Percentiles rank a stretch among this genome's conserved stretches.
phyloP scores from a whole-genome alignment of 192 early-diverging fungal genomes.

The Phlyctochytrium arcticum region DNA sequence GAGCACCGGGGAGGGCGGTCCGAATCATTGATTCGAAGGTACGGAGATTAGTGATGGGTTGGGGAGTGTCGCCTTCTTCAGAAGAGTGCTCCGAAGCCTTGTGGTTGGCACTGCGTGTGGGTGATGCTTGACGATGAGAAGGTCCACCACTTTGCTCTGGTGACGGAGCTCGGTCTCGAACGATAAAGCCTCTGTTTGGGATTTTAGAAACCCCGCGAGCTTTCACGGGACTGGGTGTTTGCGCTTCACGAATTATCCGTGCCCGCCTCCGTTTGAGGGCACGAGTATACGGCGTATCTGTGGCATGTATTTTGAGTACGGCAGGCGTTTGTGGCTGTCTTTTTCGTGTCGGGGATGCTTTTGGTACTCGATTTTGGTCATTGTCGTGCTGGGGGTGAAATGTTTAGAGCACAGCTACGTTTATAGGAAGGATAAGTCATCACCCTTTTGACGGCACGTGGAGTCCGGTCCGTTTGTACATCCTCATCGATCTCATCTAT shows the following conservation, averaged over 20 bases:
- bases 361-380: not conserved
- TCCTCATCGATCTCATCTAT: not conserved
- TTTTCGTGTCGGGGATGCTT: not conserved
- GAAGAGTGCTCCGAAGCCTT: too few species aligned
- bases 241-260: not conserved
- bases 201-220: too few species aligned
- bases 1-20: not conserved
- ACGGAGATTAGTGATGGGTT: not conserved
- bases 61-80: too few species aligned
- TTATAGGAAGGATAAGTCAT: not conserved
- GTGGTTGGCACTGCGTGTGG: too few species aligned
- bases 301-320: not conserved
- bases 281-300: constrained; percentile 20
- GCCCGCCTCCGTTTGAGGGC: constrained; percentile 19
- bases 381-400: not conserved
- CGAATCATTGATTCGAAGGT: not conserved
- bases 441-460: not conserved
- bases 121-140: too few species aligned
- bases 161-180: too few species aligned
- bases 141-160: too few species aligned
- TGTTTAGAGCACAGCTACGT: not conserved
- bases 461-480: not conserved
- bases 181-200: too few species aligned
- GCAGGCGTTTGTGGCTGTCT: constrained; percentile 2
- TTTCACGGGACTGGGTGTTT: too few species aligned